These are phyloP conservation scores for Fusarium coicis DNA, from an alignment of 2,329 filamentous ascomycete genomes.

Conservation along the genomic window DNA sequence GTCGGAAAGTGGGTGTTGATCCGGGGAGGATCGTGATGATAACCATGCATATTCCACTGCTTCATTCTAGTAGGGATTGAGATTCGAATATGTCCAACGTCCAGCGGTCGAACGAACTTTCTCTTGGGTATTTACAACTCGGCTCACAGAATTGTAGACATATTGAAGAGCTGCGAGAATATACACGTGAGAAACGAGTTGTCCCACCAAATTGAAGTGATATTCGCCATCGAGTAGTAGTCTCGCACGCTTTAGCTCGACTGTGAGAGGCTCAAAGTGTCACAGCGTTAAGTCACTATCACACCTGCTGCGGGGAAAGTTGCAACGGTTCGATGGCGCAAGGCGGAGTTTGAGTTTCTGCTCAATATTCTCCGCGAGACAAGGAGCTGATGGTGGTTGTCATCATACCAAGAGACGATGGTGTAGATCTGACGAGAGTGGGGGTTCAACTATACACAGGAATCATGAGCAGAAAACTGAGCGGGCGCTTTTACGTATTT, in stretches of 20 bases:
- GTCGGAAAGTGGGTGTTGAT: not conserved
- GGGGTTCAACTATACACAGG: conserved; percentile 17
- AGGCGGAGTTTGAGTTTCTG: conserved; percentile 47
- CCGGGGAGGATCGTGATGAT: not conserved
- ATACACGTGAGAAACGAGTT: not conserved
- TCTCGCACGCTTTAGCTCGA: conserved; percentile 63
- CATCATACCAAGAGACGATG: conserved; percentile 11
- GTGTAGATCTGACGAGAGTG: conserved; percentile 13
- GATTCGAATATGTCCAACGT: no score
- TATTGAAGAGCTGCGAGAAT: not conserved
- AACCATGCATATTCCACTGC: not conserved
- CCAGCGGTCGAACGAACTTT: not conserved
- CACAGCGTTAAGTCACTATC: conserved; percentile 66
- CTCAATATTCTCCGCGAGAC: conserved; percentile 1
- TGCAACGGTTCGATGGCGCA: conserved; percentile 55
- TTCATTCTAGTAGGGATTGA: not conserved
- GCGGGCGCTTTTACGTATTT: conserved; percentile 13
- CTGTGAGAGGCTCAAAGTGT: conserved; percentile 67
- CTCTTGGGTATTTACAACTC: not conserved
- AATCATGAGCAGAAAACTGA: not conserved
- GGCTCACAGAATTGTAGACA: not conserved
- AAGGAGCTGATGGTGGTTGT: conserved; percentile 4
- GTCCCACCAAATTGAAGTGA: not conserved
- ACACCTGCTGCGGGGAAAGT: conserved; percentile 57
- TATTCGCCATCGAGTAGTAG: conserved; percentile 51